Percentiles rank a stretch among this genome's conserved stretches.
Conservation (phyloP, 1,284 basidiomycete species). For the Cutaneotrichosporon daszewskae region DNA sequence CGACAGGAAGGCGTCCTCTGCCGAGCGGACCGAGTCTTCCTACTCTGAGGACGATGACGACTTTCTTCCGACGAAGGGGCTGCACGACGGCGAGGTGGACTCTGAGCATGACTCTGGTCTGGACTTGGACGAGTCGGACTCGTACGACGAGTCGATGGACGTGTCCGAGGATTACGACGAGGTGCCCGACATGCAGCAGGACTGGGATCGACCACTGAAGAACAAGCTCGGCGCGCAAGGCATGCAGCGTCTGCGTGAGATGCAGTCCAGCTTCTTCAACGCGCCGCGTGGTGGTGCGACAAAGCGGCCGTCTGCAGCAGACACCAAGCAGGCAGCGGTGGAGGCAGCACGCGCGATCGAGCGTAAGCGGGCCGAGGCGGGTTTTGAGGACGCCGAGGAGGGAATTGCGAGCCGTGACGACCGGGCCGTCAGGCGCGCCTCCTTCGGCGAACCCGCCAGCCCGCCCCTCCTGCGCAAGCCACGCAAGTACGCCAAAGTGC, state of each 20-base stretch:
- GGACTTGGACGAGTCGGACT: conserved; percentile 14
- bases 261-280: conserved; percentile 79
- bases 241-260: conserved; percentile 76
- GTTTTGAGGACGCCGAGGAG: conserved; percentile 63
- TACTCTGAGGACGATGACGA: conserved; percentile 25
- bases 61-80: conserved; percentile 34
- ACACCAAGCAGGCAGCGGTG: conserved; percentile 3
- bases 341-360: conserved; percentile 7
- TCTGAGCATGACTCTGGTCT: conserved; percentile 23
- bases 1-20: background rate
- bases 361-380: conserved; percentile 15
- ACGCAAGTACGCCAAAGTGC: conserved; percentile 38
- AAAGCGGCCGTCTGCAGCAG: conserved; percentile 24
- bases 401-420: conserved; percentile 61
- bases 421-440: conserved; percentile 63
- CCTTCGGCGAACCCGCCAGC: conserved; percentile 66
- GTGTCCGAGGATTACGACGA: conserved; percentile 30
- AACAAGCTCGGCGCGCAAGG: conserved; percentile 58
- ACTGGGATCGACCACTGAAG: conserved; percentile 27
- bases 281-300: no score
- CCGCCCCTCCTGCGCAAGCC: conserved; percentile 56
- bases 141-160: conserved; percentile 15
- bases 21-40: background rate
- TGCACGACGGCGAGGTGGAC: conserved; percentile 24
- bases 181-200: conserved; percentile 9